A percentile compares a stretch with the other conserved stretches of the same genome.
These are phyloP conservation scores for Phytophthora ramorum DNA, from an alignment of 352 stramenopile genomes.

Conservation along the genomic window DNA sequence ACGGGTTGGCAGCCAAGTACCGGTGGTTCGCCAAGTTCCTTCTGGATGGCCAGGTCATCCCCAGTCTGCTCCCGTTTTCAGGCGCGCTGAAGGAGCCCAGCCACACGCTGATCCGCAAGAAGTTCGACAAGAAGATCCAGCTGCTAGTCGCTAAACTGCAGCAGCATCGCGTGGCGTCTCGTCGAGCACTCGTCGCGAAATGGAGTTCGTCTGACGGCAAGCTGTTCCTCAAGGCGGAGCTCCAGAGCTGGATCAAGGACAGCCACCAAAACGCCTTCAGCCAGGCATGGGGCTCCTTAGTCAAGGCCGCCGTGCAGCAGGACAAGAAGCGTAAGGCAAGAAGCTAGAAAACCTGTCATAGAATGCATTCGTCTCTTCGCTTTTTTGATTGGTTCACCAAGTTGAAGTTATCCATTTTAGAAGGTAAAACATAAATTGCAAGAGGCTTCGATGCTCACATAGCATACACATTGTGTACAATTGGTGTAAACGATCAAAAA, in stretches of 20 bases:
- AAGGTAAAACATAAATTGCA: background rate
- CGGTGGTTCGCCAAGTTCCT: constrained; percentile 89
- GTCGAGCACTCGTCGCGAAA: constrained; percentile 43
- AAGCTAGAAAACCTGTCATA: background rate
- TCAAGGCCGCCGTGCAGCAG: constrained; percentile 33
- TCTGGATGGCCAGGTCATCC: constrained; percentile 71
- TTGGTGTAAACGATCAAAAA: background rate
- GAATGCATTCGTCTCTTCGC: background rate
- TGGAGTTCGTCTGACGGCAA: constrained; percentile 49
- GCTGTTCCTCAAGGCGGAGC: constrained; percentile 55
- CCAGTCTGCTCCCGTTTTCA: constrained; percentile 73
- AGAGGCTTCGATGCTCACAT: background rate
- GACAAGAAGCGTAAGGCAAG: constrained; percentile 15
- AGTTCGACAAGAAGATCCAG: constrained; percentile 90
- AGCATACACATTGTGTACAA: background rate
- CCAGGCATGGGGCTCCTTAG: constrained; percentile 52
- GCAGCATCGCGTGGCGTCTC: constrained; percentile 48
- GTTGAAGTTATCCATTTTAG: background rate
- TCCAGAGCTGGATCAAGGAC: constrained; percentile 67
- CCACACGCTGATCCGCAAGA: constrained; percentile 88
- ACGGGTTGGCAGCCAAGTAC: constrained; percentile 57
- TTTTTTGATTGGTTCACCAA: background rate
- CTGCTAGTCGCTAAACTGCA: constrained; percentile 75
- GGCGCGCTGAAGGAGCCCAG: constrained; percentile 94
- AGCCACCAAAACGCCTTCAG: constrained; percentile 58